Evolutionary conservation across 768 basidiomycete genomes (phyloP).

Genomic region (Macrolepiota albuminosa): DNA sequence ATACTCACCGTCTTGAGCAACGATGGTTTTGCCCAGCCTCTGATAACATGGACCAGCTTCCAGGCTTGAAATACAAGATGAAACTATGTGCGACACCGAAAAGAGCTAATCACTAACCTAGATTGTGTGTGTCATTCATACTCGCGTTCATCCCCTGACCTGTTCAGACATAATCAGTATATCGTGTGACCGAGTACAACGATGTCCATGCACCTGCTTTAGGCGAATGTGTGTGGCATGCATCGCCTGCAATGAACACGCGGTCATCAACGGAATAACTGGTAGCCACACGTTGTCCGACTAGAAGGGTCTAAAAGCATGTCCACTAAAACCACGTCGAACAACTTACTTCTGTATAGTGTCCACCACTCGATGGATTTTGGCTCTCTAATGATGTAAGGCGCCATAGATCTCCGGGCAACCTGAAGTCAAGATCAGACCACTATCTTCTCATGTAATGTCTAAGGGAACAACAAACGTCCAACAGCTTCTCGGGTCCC

Average conservation of each 20-base stretch:
- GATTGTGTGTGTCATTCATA: conserved; percentile 72
- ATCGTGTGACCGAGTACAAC: neutral
- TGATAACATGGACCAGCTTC: conserved; percentile 56
- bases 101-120: conserved; percentile 32
- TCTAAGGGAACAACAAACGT: conserved; percentile 29
- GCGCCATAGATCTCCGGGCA: conserved; percentile 50
- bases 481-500: conserved; percentile 46
- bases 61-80: conserved; percentile 34
- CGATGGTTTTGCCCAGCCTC: conserved; percentile 44
- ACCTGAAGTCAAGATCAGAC: conserved; percentile 30
- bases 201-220: conserved; percentile 45
- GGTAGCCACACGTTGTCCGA: conserved; percentile 72
- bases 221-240: conserved; percentile 65
- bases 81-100: neutral
- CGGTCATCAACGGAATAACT: conserved; percentile 56
- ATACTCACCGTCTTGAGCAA: conserved; percentile 46
- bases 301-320: conserved; percentile 25
- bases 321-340: neutral
- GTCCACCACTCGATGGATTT: conserved; percentile 69
- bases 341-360: conserved; percentile 57
- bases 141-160: conserved; percentile 78
- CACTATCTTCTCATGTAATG: neutral
- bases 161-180: conserved; percentile 13
- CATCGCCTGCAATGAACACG: conserved; percentile 75
- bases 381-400: conserved; percentile 46